Base-by-base conservation (phyloP, 2,329 filamentous ascomycete genomes). In the Verticillium tricorpus region DNA sequence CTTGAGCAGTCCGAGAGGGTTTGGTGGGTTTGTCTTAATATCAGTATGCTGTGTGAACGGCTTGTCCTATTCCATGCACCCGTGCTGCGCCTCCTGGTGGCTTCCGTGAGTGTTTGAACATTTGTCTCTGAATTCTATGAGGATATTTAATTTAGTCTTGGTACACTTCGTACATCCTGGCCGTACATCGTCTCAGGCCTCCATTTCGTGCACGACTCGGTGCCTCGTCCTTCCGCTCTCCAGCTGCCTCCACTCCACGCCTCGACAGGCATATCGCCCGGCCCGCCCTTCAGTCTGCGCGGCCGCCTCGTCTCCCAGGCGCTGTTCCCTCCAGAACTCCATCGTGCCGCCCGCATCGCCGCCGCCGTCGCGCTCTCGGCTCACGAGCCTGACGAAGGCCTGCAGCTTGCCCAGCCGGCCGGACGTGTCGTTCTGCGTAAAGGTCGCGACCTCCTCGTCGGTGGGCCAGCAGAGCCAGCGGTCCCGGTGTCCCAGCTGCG, bases 401-500 rank as follows among this genome's bases (percentile, higher is more conserved):
- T 56, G 25, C 17, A 65, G 57, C 5, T 63, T 58, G 45, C 40
- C 59, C 25, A 60, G 59, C 22, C 60, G 31, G 14, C 61, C 64
- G 60, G 61, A 60, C 6, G 15, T 9, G 28, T 63, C 62, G 22
- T 35, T 63, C 39, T 69, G 60, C 17, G 73, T 67, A 58, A 76
- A 81, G 4, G 68, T 67, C 55, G 70, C 64, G 17, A 79, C 72
- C 22, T 75, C 71, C 45, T 69, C 68, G 8, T 73, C 69, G 39
- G 73, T 70, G 1, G 80, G 80, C 79, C 79, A 81, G 45, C 71
- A 61, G 64, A 72, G 37, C 50, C 57, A 25, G 52, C 60, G 72
- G 55, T 57, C 61, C 14, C 64, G 67, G 37, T 68, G 65, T 17
- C 64, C 62, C 40, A 71, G 68, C 35, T 74, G 62, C 9, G 63